Evolutionary conservation across 768 basidiomycete species (phyloP).

Genomic region (Xerocomellus intermedius): DNA sequence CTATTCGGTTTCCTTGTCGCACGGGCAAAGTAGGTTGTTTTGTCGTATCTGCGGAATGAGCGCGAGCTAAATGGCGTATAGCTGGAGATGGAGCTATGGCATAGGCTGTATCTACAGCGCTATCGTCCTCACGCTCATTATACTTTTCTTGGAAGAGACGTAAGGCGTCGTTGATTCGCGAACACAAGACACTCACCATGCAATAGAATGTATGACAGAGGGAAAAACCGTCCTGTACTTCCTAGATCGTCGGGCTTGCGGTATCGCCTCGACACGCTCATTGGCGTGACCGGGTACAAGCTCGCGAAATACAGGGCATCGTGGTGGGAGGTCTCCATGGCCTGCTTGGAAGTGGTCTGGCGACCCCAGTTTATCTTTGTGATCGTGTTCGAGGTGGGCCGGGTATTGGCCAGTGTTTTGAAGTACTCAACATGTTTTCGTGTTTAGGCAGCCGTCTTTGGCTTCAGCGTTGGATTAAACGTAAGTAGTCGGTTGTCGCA

Average conservation of each 20-base stretch:
- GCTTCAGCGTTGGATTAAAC: constrained; percentile 48
- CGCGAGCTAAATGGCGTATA: constrained; percentile 12
- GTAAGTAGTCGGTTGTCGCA: constrained; percentile 19
- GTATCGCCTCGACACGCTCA: constrained; percentile 44
- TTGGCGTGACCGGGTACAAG: constrained; percentile 46
- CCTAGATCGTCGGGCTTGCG: constrained; percentile 31
- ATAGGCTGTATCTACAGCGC: constrained; percentile 48
- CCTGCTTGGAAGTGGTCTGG: constrained; percentile 44
- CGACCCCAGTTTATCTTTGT: constrained; percentile 46
- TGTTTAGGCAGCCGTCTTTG: constrained; percentile 42
- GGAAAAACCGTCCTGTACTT: constrained; percentile 31
- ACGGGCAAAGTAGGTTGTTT: constrained; percentile 21
- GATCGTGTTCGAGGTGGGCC: constrained; percentile 38
- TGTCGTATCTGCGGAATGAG: too few relatives aligned
- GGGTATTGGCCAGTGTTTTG: neutral
- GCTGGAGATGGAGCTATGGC: constrained; percentile 54
- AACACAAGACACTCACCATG: neutral
- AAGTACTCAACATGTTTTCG: neutral
- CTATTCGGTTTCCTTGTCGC: constrained; percentile 30
- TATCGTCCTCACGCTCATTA: constrained; percentile 46
- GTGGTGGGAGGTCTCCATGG: constrained; percentile 35
- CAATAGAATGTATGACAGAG: constrained; percentile 48
- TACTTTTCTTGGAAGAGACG: constrained; percentile 52
- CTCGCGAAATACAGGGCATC: constrained; percentile 46
- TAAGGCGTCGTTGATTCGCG: constrained; percentile 18